Evolutionary conservation across 192 early-diverging fungal genomes (phyloP).

Genomic region (Backusella tarrabulga): DNA sequence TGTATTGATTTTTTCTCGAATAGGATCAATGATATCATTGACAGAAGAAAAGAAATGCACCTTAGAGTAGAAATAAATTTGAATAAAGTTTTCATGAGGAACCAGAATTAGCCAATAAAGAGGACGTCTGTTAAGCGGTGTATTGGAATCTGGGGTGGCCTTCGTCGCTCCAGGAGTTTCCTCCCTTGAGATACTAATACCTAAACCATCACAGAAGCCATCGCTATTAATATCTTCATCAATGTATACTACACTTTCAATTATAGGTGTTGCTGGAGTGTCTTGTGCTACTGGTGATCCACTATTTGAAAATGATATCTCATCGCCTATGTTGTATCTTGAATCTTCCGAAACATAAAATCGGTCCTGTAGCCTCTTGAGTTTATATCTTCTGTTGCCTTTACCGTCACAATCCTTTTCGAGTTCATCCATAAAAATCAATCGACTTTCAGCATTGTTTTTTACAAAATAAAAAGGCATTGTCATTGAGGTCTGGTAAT

Average conservation of each 20-base stretch:
- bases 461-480: slow-evolving; percentile 49
- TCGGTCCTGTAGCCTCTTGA: slow-evolving; percentile 3
- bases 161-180: background rate
- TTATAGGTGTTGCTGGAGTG: background rate
- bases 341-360: slow-evolving; percentile 27
- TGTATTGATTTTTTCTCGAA: slow-evolving; percentile 48
- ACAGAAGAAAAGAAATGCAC: slow-evolving; percentile 43
- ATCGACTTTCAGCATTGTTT: slow-evolving; percentile 21
- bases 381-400: background rate
- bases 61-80: slow-evolving; percentile 70
- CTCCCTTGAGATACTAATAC: slow-evolving; percentile 20
- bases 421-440: slow-evolving; percentile 23
- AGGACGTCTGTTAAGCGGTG: slow-evolving; percentile 2
- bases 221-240: background rate
- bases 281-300: background rate
- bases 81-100: slow-evolving; percentile 47
- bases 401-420: background rate
- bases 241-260: background rate
- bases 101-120: slow-evolving; percentile 66
- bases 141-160: background rate
- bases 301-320: background rate
- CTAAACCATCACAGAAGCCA: slow-evolving; percentile 28
- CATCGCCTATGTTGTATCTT: slow-evolving; percentile 15
- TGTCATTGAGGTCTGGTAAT: slow-evolving; percentile 48
- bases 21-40: slow-evolving; percentile 44